Percentiles rank a stretch among this genome's conserved stretches.
Evolutionary conservation across 2,329 filamentous ascomycete genomes (phyloP).

Genomic region (Didymella lethalis): DNA sequence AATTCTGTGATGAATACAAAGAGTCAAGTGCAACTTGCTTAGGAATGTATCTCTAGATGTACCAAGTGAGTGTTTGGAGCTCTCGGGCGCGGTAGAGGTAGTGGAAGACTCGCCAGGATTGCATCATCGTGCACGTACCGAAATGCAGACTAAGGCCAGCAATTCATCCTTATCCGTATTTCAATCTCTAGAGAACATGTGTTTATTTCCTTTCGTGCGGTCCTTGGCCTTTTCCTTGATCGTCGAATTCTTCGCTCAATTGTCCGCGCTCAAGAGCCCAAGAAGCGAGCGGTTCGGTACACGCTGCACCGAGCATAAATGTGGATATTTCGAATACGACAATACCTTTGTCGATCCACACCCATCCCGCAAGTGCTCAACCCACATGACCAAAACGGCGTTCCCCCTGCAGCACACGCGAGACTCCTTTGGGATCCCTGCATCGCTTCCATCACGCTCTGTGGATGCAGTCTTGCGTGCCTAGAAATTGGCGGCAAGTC

Average conservation of each 20-base stretch:
- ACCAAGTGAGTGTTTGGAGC: too few relatives aligned
- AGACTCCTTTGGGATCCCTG: constrained; percentile 8
- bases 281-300: constrained; percentile 16
- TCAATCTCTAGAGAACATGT: background rate
- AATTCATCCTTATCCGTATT: background rate
- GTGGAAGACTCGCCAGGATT: background rate
- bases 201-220: constrained; percentile 2
- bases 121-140: background rate
- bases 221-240: background rate
- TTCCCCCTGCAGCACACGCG: constrained; percentile 23
- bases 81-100: too few relatives aligned
- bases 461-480: constrained; percentile 25
- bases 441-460: constrained; percentile 24
- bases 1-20: too few relatives aligned
- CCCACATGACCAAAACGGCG: constrained; percentile 4
- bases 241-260: background rate
- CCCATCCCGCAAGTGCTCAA: constrained; percentile 21
- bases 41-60: too few relatives aligned
- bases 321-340: constrained; percentile 22
- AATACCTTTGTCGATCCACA: constrained; percentile 20
- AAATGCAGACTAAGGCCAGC: background rate
- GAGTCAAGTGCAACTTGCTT: too few relatives aligned
- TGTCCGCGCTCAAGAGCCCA: constrained; percentile 3
- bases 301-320: constrained; percentile 21
- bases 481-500: constrained; percentile 16